phyloP scores from a whole-genome alignment of 169 alveolate species.

The Haemoproteus tartakovskyi region DNA sequence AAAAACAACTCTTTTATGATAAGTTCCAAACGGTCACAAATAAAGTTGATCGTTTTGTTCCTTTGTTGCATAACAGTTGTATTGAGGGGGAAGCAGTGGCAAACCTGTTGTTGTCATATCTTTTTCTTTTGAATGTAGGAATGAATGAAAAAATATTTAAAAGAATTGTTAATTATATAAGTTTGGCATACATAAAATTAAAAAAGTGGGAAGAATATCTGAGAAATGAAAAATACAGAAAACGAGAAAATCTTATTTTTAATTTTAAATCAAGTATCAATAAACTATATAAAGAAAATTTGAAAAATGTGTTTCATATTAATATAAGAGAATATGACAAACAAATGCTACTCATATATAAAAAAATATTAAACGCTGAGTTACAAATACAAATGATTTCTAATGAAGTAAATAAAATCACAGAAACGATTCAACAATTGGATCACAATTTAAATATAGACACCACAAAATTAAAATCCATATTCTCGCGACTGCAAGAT shows the following conservation, averaged over 20 bases:
- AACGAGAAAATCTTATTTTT: neutral
- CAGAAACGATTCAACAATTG: neutral
- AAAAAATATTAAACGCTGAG: constrained; percentile 10
- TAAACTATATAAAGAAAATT: too few species aligned
- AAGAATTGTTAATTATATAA: constrained; percentile 60
- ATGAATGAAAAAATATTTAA: constrained; percentile 41
- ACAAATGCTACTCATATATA: neutral
- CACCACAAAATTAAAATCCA: too few species aligned
- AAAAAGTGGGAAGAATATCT: constrained; percentile 33
- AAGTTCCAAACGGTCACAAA: neutral
- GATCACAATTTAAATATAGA: neutral
- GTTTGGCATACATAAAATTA: constrained; percentile 18
- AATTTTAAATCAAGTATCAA: constrained; percentile 3
- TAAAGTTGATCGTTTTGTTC: too few species aligned
- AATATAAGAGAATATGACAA: constrained; percentile 15
- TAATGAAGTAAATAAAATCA: constrained; percentile 14
- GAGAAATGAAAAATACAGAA: neutral
- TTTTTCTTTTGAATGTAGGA: constrained; percentile 30
- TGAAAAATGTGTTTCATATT: neutral
- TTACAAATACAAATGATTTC: constrained; percentile 3
- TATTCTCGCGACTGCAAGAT: too few species aligned
- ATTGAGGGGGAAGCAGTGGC: constrained; percentile 10
- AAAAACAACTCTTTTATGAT: too few species aligned
- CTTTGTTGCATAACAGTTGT: neutral
- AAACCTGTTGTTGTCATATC: constrained; percentile 3